Evolutionary conservation across 257 asterid species (phyloP), one percentile per base, ranked within the genome.

Genomic region (Fraxinus quadrangulata): DNA sequence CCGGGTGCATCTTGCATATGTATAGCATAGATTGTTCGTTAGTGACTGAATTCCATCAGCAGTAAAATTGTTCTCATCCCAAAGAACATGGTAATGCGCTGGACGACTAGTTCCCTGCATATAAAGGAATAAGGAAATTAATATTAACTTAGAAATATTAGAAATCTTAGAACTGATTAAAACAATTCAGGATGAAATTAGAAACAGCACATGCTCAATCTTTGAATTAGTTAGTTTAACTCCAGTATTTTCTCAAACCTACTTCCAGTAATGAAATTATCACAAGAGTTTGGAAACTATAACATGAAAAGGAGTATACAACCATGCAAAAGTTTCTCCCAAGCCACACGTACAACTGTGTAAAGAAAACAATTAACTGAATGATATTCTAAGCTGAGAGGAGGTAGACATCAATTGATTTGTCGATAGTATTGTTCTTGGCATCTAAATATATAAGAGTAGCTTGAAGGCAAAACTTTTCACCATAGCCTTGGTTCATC

Each of bases 41-140:
- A 95, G 73, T 0, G 98, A 93, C 71, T 95, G 99, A 82, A 95
- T 95, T 13, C 97, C 99, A 28, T 95, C 99, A 0, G 99, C 98
- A 0, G 97, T 93, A 76, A 95, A 95, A 80, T 93, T 95, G 88
- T 95, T 95, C 84, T 95, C 99, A 31, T 95, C 99, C 99, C 99
- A 95, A 6, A 95, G 89, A 66, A 95, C 99, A 78, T 93, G 97
- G 87, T 95, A 95, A 77, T 95, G 99, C 30, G 99, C 99, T 5
- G 99, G 99, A n/a, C 99, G 89, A 59, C 98, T 95, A 14, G 99
- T 95, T 28, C 99, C 99, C 99, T 95, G 79, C 77, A 83, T 47
- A 34, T 63, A 30, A 34, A 42, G 36, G 13, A 73, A 75, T n/a
- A 10, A 36, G 1, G 1, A 6, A 3, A 70, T 16, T 51, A 14